phyloP scores from a whole-genome alignment of 768 basidiomycete species.

The Trametes cingulata region DNA sequence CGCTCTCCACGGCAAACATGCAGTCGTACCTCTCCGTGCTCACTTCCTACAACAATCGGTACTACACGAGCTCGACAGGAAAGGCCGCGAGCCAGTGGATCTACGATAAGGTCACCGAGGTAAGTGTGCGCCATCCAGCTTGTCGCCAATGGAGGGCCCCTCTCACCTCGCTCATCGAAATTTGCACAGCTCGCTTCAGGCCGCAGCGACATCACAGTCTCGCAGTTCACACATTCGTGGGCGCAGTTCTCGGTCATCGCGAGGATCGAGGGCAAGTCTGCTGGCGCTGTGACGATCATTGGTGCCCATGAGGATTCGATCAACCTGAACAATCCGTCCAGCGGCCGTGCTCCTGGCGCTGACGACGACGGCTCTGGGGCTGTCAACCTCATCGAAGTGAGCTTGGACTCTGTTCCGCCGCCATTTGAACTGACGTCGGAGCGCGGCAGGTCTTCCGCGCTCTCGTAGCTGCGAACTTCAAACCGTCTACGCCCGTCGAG shows the following conservation, averaged over 20 bases:
- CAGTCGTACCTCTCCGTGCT: constrained; percentile 48
- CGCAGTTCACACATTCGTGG: constrained; percentile 40
- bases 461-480: constrained; percentile 43
- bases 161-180: not conserved
- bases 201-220: constrained; percentile 24
- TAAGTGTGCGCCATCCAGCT: not conserved
- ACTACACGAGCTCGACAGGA: constrained; percentile 17
- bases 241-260: constrained; percentile 40
- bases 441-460: constrained; percentile 34
- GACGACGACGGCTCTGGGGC: constrained; percentile 48
- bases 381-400: constrained; percentile 46
- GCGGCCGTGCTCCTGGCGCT: constrained; percentile 35
- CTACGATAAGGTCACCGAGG: constrained; percentile 11
- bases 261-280: constrained; percentile 27
- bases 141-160: not conserved
- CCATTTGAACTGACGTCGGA: not conserved
- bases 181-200: not conserved
- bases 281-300: constrained; percentile 30
- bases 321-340: constrained; percentile 15
- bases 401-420: not conserved
- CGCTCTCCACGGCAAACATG: constrained; percentile 65
- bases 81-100: constrained; percentile 9
- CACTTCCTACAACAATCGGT: constrained; percentile 16
- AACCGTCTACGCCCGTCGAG: constrained; percentile 44
- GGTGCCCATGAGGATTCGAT: constrained; percentile 35